phyloP scores from a whole-genome alignment of 2,329 filamentous ascomycete species.

The Diaporthe sp. region DNA sequence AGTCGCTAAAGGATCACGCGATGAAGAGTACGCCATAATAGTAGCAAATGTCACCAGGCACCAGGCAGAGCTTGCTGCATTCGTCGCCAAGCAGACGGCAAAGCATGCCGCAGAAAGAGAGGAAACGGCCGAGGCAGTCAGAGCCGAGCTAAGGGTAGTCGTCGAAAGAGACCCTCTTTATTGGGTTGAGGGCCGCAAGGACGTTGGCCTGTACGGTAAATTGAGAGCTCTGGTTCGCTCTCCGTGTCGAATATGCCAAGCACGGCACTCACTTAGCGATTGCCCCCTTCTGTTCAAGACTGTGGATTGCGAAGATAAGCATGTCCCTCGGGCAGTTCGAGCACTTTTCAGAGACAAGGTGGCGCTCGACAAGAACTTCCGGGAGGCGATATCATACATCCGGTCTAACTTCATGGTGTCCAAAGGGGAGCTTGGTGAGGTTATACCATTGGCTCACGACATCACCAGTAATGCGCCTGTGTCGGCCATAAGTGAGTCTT shows the following conservation, averaged over 20 bases:
- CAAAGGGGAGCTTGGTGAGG: neutral
- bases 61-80: neutral
- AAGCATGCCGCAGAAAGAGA: neutral
- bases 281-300: neutral
- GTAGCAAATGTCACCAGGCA: neutral
- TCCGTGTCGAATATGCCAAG: neutral
- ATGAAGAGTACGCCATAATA: neutral
- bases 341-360: neutral
- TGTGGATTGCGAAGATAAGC: neutral
- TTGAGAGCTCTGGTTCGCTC: neutral
- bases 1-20: neutral
- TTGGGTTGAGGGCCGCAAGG: neutral
- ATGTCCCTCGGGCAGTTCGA: neutral
- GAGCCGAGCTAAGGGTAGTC: neutral
- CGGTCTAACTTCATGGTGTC: neutral
- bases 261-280: neutral
- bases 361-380: neutral
- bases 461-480: neutral
- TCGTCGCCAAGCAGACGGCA: neutral
- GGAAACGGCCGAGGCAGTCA: neutral
- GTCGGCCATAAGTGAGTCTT: conserved; percentile 15
- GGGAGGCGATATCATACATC: neutral
- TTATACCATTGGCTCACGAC: neutral
- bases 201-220: neutral
- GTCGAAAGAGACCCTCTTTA: neutral